Base-by-base conservation (phyloP, 2,329 filamentous ascomycete species). In the Ceratocystis colombiana region DNA sequence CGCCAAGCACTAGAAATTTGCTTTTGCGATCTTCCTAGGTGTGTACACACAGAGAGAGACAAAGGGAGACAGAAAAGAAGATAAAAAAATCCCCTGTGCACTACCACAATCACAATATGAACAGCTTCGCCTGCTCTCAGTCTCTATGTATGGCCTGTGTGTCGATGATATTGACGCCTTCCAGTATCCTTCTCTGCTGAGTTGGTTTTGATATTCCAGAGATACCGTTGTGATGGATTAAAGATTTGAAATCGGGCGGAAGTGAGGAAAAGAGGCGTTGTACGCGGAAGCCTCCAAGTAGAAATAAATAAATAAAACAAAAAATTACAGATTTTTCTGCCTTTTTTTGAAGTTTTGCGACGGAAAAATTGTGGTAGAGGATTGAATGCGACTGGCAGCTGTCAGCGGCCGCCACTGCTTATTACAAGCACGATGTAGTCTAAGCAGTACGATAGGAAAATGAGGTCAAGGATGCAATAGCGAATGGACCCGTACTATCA, bases 311-410 rank as follows among this genome's bases (percentile, higher is more conserved):
- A 25, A 8, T n/a, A 8, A 50, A 20, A 50, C 1, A 25, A 12
- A 12, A 2, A 15, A 59, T 33, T 37, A 5, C 30, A 37, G 12
- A 33, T 59, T 48, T 53, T 50, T 48, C 41, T 50, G 20, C 2
- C 50, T 65, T 44, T 17, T 20, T 30, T 25, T 62, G 17, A 5
- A 28, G 20, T 30, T 64, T 5, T 44, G 61, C 28, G 28, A 61
- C 41, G 53, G 53, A 64, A 64, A 64, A 64, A 61, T 64, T 64
- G 62, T 53, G 12, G 20, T n/a, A 6, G 28, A 10, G 15, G 17
- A 1, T 53, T 53, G 30, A 20, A 59, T 64, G 46, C 46, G 63
- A 33, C 63, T 12, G 48, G 1, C 63, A 64, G 33, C 37, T 64
- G 63, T 5, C n/a, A 12, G 33, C 63, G 30, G 63, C 17, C 45